Evolutionary conservation across 192 early-diverging fungal species (phyloP), one percentile per base, ranked within the genome.

Genomic region (Dimargaris cristalligena): DNA sequence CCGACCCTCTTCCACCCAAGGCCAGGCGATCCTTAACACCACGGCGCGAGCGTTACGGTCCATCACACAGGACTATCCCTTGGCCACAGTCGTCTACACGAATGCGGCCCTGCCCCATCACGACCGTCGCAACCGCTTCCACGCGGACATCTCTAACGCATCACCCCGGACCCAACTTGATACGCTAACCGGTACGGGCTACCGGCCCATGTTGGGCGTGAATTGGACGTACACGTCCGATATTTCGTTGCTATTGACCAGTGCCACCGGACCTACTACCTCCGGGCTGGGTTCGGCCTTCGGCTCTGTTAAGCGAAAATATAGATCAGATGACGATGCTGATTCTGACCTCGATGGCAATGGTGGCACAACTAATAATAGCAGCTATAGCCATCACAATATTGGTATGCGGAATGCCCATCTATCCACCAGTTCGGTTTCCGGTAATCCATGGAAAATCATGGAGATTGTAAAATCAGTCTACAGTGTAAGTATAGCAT

Each of bases 141-240:
- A n/a, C n/a, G n/a, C n/a, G n/a, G n/a, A n/a, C n/a, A n/a, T n/a
- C n/a, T n/a, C n/a, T n/a, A n/a, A n/a, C n/a, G n/a, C 16, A 41
- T 6, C 38, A 41, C 38, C 16, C 38, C 8, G 38, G 38, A 52
- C 50, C 23, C 20, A 52, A 16, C 50, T 52, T 14, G 50, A 52
- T 30, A 25, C 25, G 50, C 22, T 25, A 26, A 25, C 50, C 13
- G 14, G 25, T 16, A 18, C 50, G 22, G 22, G 30, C 0, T 23
- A 25, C 2, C 23, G 28, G 28, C 50, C 50, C 2, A 14, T 26
- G 50, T 52, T 52, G 50, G 50, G 50, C 1, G 14, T 52, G 14
- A 30, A 52, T 29, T 52, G 50, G 50, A 52, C 50, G 14, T 52
- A 52, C 30, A 30, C 30, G 6, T 18, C 50, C 14, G 50, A 52